A percentile compares a stretch with the other conserved stretches of the same genome.
phyloP scores from a whole-genome alignment of 2,329 filamentous ascomycete genomes.

The Decorospora gaudefroyi region DNA sequence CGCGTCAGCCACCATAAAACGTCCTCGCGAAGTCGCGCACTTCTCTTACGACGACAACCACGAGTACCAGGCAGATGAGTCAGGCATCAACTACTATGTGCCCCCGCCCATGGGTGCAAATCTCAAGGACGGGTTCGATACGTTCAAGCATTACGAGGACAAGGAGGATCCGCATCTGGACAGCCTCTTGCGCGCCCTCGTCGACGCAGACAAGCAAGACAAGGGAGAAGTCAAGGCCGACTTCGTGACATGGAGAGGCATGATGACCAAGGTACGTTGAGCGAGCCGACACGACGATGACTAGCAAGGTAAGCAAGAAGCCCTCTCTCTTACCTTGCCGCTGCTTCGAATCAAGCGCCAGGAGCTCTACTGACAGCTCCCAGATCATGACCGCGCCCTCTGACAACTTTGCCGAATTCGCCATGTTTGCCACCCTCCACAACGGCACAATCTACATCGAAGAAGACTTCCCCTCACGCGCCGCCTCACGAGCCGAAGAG shows the following conservation, averaged over 20 bases:
- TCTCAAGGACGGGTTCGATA: conserved; percentile 78
- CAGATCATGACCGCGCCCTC: conserved; percentile 86
- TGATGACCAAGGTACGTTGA: conserved; percentile 87
- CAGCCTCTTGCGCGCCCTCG: conserved; percentile 75
- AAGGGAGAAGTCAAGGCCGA: conserved; percentile 66
- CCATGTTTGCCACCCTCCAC: conserved; percentile 93
- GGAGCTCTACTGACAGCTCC: conserved; percentile 5
- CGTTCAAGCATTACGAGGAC: conserved; percentile 82
- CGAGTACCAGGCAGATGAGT: conserved; percentile 73
- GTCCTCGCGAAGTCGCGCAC: conserved; percentile 76
- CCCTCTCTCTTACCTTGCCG: conserved; percentile 21
- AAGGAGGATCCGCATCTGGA: conserved; percentile 84
- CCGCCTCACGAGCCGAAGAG: conserved; percentile 60
- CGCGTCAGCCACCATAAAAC: conserved; percentile 42
- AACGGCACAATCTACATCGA: conserved; percentile 85
- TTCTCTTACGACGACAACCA: conserved; percentile 93
- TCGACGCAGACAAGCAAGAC: conserved; percentile 69
- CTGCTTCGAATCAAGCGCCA: not conserved
- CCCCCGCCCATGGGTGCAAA: conserved; percentile 72
- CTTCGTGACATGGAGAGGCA: conserved; percentile 90
- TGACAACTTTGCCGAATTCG: conserved; percentile 79
- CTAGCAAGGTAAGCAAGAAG: conserved; percentile 22
- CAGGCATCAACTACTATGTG: conserved; percentile 87
- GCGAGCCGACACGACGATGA: not conserved
- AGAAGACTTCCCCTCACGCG: conserved; percentile 79